These are phyloP conservation scores for Jatropha multifida DNA, from an alignment of 441 rosid genomes.

Conservation along the genomic window DNA sequence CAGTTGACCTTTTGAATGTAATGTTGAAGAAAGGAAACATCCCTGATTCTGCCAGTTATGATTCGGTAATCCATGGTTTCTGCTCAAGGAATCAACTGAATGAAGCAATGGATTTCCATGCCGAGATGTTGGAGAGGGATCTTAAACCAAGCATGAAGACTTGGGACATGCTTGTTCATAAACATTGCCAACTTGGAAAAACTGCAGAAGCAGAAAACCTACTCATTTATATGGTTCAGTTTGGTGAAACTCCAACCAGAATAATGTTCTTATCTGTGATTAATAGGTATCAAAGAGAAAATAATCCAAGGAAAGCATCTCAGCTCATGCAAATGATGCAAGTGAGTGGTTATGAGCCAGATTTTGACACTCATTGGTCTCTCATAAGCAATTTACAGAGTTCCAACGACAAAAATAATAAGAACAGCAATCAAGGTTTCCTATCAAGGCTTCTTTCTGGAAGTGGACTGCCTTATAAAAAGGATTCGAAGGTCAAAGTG, in stretches of 20 bases:
- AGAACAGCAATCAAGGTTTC: constrained; percentile 48
- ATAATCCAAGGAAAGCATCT: constrained; percentile 56
- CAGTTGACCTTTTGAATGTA: constrained; percentile 57
- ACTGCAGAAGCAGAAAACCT: constrained; percentile 57
- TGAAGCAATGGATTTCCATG: constrained; percentile 60
- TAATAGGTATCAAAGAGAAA: constrained; percentile 46
- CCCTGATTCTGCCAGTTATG: constrained; percentile 58
- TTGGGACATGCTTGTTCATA: constrained; percentile 44
- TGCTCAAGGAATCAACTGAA: constrained; percentile 43
- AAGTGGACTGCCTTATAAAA: constrained; percentile 46
- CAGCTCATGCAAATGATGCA: constrained; percentile 70
- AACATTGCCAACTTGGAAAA: constrained; percentile 43
- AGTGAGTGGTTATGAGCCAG: constrained; percentile 55
- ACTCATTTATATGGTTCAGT: constrained; percentile 40
- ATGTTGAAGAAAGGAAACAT: constrained; percentile 57
- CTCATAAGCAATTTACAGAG: constrained; percentile 62
- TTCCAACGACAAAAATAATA: constrained; percentile 30
- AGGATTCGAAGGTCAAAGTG: constrained; percentile 25
- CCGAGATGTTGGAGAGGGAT: constrained; percentile 61
- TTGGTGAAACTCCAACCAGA: constrained; percentile 56
- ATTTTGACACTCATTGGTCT: constrained; percentile 80
- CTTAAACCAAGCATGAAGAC: constrained; percentile 54
- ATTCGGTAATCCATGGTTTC: constrained; percentile 49
- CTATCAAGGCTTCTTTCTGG: constrained; percentile 72
- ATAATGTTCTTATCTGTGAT: constrained; percentile 53